Percentiles rank a stretch among this genome's conserved stretches.
Conservation (phyloP, 306 rosid genomes). For the Oemleria cerasiformis region DNA sequence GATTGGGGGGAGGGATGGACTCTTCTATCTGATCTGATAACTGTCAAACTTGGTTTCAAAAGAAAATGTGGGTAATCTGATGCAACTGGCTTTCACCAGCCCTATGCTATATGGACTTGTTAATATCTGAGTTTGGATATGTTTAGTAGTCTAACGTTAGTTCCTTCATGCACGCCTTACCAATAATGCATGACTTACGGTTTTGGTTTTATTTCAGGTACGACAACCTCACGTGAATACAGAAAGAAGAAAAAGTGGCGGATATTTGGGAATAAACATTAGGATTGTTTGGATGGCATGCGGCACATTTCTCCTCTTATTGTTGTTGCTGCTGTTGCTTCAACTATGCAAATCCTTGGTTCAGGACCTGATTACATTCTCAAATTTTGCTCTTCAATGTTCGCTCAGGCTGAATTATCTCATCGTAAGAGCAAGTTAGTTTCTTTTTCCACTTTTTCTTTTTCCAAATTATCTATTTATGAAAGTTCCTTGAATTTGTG, state of each 20-base stretch:
- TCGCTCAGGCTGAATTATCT: background rate
- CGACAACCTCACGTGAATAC: slow-evolving; percentile 47
- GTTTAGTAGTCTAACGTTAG: background rate
- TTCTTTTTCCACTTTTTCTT: background rate
- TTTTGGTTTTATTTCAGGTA: slow-evolving; percentile 37
- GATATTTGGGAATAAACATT: slow-evolving; percentile 67
- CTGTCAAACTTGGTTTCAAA: background rate
- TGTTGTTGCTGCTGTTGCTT: background rate
- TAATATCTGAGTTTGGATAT: background rate
- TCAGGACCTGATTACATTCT: slow-evolving; percentile 7
- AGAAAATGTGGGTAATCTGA: background rate
- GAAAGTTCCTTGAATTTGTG: slow-evolving; percentile 1
- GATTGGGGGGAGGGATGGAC: background rate
- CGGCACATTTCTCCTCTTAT: background rate
- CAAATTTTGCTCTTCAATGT: background rate
- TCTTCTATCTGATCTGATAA: background rate
- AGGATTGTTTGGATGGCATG: slow-evolving; percentile 21
- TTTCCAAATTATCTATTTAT: background rate
- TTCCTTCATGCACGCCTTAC: background rate
- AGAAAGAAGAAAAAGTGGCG: slow-evolving; percentile 84
- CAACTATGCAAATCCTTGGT: slow-evolving; percentile 10
- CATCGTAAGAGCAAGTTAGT: background rate
- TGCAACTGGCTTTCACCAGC: background rate
- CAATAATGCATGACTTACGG: slow-evolving; percentile 5
- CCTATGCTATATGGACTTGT: background rate